Base-by-base conservation (phyloP, 1,284 basidiomycete genomes). In the Chalciporus sp. region DNA sequence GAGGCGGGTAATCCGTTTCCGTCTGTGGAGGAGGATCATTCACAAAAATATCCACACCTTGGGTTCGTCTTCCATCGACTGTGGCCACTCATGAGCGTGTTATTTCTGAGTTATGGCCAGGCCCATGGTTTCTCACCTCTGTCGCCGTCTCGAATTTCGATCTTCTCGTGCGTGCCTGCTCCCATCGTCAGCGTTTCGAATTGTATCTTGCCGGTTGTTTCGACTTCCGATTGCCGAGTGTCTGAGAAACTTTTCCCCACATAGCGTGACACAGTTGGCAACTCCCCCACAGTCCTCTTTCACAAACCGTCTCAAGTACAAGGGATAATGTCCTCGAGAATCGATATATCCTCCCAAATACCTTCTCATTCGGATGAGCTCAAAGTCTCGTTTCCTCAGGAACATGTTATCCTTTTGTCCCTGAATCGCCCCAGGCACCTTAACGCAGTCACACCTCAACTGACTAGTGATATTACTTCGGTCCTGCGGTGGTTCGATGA, bases 401-500 rank as follows among this genome's bases (percentile, higher is more conserved):
- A 83, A 8, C 89, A 92, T 71, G 81, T 90, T 10, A 72, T 94
- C 20, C 78, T 88, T 35, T 69, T 95, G 51, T 84, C 84, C 2
- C 73, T 95, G 62, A 94, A 94, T 70, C 79, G 91, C 8, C 90
- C 91, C 0, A 77, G 79, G 52, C 70, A 79, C 19, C 80, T 91
- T 61, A 94, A 94, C 63, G 86, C 90, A 1, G 82, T 94, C 77
- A 83, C 83, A 0, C 79, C 79, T 7, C 72, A 72, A 12, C 82
- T 94, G 76, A 69, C 76, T 27, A 61, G 68, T 0, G 88, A 90
- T 66, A 68, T 93, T 33, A 72, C 76, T 49, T 64, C 59, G 2
- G 67, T 89, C 1, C 72, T 94, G 40, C 78, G 85, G 57, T 94
- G 90, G 89, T 92, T 92, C 62, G 89, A 94, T 61, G 71, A 80